Evolutionary conservation across 2,329 filamentous ascomycete species (phyloP).

Genomic region (Neofusicoccum ribis): DNA sequence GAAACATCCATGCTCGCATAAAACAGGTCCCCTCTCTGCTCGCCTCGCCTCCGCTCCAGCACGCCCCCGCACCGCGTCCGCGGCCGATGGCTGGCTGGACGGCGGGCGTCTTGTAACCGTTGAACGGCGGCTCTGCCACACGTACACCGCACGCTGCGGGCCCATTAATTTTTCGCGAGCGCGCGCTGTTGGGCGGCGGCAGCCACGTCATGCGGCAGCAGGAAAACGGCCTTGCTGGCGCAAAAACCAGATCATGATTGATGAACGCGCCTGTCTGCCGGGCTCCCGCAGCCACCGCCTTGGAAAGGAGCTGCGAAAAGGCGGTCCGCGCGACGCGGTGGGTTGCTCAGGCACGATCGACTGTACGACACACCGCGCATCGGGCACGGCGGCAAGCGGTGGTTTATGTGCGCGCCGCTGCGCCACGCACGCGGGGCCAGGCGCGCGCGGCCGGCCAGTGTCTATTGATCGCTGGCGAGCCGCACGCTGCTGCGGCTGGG

Average conservation of each 20-base stretch:
- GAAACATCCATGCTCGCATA: background rate
- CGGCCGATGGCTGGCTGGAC: constrained; percentile 9
- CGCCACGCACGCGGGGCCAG: background rate
- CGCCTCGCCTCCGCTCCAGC: background rate
- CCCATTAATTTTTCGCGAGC: background rate
- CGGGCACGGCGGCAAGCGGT: background rate
- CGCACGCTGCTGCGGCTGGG: background rate
- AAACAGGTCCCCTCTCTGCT: background rate
- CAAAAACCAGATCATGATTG: no score
- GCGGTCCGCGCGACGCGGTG: background rate
- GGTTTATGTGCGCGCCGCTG: no score
- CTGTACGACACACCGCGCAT: constrained; percentile 13
- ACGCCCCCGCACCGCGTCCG: background rate
- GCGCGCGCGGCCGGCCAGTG: background rate
- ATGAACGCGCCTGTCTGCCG: no score
- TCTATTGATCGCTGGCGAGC: background rate
- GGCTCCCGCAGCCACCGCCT: background rate
- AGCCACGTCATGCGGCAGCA: constrained; percentile 16
- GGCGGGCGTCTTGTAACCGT: background rate
- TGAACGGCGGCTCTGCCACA: constrained; percentile 11
- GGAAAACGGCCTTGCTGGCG: background rate
- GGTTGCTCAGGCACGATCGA: constrained; percentile 11
- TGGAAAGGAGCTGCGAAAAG: constrained; percentile 1
- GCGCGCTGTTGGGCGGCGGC: background rate
- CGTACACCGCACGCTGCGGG: background rate